Conservation (phyloP, 2,329 filamentous ascomycete genomes). For the Aspergillus fumigatus region DNA sequence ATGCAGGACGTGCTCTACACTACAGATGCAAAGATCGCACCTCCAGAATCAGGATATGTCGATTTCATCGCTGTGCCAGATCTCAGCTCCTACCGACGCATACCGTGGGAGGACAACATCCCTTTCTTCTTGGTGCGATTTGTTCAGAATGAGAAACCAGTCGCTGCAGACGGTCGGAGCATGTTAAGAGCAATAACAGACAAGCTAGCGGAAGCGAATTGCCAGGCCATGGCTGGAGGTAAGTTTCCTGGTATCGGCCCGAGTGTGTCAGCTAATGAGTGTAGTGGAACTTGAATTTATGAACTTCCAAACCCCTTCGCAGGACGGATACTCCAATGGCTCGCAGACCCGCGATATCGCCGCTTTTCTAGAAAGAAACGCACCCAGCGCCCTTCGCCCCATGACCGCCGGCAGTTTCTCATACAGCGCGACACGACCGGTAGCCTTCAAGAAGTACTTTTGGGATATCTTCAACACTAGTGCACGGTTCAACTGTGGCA, state of each 20-base stretch:
- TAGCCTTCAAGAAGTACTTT: constrained; percentile 86
- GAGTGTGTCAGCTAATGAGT: constrained; percentile 2
- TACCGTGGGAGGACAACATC: constrained; percentile 83
- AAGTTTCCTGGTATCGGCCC: constrained; percentile 25
- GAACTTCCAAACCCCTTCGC: constrained; percentile 25
- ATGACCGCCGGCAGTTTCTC: constrained; percentile 92
- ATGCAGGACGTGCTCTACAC: constrained; percentile 87
- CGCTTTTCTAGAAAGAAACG: constrained; percentile 66
- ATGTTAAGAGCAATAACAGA: constrained; percentile 63
- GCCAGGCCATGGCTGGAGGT: constrained; percentile 86
- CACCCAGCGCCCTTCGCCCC: constrained; percentile 65
- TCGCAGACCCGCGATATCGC: constrained; percentile 73
- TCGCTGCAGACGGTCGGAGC: constrained; percentile 74
- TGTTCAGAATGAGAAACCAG: constrained; percentile 64
- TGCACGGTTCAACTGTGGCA: constrained; percentile 67
- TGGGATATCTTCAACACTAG: constrained; percentile 80
- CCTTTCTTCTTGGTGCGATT: constrained; percentile 82
- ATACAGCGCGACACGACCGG: constrained; percentile 77
- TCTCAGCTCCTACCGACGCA: constrained; percentile 67
- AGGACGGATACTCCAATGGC: constrained; percentile 57
- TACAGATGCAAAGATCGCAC: constrained; percentile 63
- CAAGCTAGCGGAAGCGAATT: constrained; percentile 62
- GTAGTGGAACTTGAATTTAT: constrained; percentile 84
- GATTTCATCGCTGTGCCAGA: constrained; percentile 80
- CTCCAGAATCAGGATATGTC: constrained; percentile 81